Percentiles rank a stretch among this genome's conserved stretches.
These are phyloP conservation scores for Calonectria crousiana DNA, from an alignment of 2,329 filamentous ascomycete genomes.

Conservation along the genomic window DNA sequence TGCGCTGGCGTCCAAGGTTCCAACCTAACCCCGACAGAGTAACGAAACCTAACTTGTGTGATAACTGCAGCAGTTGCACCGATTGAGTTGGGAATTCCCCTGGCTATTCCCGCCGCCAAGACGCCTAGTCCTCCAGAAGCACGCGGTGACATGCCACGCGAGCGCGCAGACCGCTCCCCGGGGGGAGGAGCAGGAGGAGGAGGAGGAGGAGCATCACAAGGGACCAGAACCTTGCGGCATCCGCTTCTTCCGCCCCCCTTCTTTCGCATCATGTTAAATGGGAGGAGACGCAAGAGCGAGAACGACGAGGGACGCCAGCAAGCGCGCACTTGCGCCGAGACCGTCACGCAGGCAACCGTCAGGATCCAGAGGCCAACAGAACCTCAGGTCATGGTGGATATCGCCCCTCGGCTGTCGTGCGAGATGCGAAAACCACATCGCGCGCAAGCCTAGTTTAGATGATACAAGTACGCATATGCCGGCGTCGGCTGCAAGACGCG, in stretches of 20 bases:
- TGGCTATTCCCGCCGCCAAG: conserved; percentile 1
- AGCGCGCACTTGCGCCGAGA: background rate
- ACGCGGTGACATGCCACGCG: background rate
- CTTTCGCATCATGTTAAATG: background rate
- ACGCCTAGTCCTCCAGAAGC: background rate
- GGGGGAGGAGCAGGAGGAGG: too few relatives aligned
- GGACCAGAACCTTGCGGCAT: background rate
- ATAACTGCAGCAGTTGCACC: background rate
- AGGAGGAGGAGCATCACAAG: background rate
- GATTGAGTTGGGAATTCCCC: background rate
- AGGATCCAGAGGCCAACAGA: background rate
- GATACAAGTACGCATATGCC: conserved; percentile 1
- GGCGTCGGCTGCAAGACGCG: background rate
- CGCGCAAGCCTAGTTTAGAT: background rate
- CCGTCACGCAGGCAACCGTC: background rate
- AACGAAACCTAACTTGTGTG: background rate
- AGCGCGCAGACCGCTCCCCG: background rate
- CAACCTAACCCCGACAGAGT: background rate
- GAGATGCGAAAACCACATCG: conserved; percentile 1
- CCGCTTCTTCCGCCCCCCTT: background rate
- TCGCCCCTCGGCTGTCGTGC: background rate
- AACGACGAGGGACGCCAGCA: background rate
- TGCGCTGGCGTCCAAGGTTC: background rate
- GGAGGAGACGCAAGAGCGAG: background rate
- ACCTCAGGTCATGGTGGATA: conserved; percentile 1